Base-by-base conservation (phyloP, 257 asterid species). In the Nicotiana noctiflora region DNA sequence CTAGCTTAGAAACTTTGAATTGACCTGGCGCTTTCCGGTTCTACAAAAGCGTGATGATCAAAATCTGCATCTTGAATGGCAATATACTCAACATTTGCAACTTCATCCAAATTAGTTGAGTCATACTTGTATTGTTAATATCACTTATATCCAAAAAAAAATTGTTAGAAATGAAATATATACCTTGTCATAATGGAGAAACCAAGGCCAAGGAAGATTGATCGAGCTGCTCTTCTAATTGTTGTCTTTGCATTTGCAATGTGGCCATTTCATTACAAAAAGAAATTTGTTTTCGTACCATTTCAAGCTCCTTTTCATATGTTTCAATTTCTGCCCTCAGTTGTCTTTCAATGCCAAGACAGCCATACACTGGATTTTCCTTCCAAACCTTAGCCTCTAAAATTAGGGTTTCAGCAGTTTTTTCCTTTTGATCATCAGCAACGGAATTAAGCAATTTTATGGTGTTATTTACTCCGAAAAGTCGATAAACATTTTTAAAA, bases 281-380 rank as follows among this genome's bases (percentile, higher is more conserved):
- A 3, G 40, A 4, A 79, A 83, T 23, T 0, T 70, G 46, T 3
- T 19, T 17, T 14, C 37, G 64, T 25, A 79, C 75, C 23, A 31
- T 32, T 65, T 65, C 51, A 32, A 32, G 15, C 75, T 65, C 75
- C 51, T 65, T 65, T 0, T 65, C 75, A 17, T 6, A 21, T 65
- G 51, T 25, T 65, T 65, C 51, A 32, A 65, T 65, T 14, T 83
- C 55, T 14, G 15, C 53, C 6, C 27, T 37, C 2, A 83, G 27
- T 29, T 11, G 13, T n/a, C 21, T 72, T 65, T 44, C 46, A 15
- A 59, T 21, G 2, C 5, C 80, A 19, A 68, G 9, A 15, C 66
- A 52, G 4, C 83, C 86, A 44, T 51, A 8, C 5, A 83, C 80
- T 0, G 85, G 85, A 34, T 70, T 11, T 11, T 83, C 80, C 46